phyloP scores from a whole-genome alignment of 805 yeast genomes.

The Candida fluviatilis region DNA sequence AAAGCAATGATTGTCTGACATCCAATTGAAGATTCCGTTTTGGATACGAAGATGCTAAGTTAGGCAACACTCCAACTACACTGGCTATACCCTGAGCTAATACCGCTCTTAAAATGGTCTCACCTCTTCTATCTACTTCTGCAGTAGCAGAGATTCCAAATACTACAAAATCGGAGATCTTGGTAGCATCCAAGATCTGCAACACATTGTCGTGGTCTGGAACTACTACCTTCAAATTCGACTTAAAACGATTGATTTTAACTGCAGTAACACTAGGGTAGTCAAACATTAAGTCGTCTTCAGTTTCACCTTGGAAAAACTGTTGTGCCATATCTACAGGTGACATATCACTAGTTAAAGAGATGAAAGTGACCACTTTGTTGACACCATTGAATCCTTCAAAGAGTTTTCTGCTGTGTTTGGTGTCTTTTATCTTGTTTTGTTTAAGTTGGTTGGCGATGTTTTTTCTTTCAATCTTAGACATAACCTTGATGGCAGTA shows the following conservation, averaged over 20 bases:
- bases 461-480: constrained; percentile 69
- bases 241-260: constrained; percentile 62
- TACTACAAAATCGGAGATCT: constrained; percentile 82
- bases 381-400: constrained; percentile 80
- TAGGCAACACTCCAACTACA: constrained; percentile 73
- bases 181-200: constrained; percentile 78
- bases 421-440: constrained; percentile 60
- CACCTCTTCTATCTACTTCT: constrained; percentile 83
- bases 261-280: constrained; percentile 51
- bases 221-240: constrained; percentile 66
- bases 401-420: constrained; percentile 62
- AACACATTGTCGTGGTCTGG: constrained; percentile 67
- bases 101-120: constrained; percentile 81
- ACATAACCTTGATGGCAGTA: constrained; percentile 31
- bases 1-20: constrained; percentile 39
- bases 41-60: constrained; percentile 61
- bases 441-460: constrained; percentile 71
- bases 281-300: constrained; percentile 19
- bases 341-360: constrained; percentile 70
- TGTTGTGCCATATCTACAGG: constrained; percentile 50
- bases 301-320: constrained; percentile 40
- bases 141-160: constrained; percentile 84
- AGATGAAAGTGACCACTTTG: constrained; percentile 74
- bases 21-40: constrained; percentile 76
- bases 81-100: constrained; percentile 91